Base-by-base conservation (phyloP, 352 stramenopile species). In the Globisporangium cylindrosporum region DNA sequence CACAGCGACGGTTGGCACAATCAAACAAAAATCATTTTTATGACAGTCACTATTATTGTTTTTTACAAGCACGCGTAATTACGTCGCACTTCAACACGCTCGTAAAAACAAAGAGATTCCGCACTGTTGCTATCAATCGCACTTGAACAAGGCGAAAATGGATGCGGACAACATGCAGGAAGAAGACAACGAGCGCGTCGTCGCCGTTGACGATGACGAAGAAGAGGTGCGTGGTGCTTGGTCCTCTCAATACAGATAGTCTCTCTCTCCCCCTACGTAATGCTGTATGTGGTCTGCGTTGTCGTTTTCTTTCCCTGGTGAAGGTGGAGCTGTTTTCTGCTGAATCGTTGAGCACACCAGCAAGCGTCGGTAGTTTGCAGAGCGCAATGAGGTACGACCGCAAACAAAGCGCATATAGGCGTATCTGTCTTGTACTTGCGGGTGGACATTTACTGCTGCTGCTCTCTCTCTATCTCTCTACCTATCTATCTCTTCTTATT, bases 291-390 rank as follows among this genome's bases (percentile, higher is more conserved):
- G 25, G 14, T 64, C 22, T 18, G 25, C 24, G 32, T 12, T 36
- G 4, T 51, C 25, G 14, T 20, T 46, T 38, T 27, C 6, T 65
- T 36, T 56, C 14, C 0, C 7, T 41, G 9, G 29, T 18, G 7
- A 62, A 78, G 72, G 72, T 78, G 27, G 72, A 78, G 70, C 57
- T 78, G 15, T 78, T 76, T 58, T 78, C 72, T 3, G 43, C 58
- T 10, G 59, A 65, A 27, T 53, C 65, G 9, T 24, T 70, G 46
- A 14, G 38, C 43, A 22, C 61, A 20, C 41, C 48, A 4, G 43
- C 38, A 18, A 65, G 46, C n/a, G 51, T 25, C 24, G 66, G 38
- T 56, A 61, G 12, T 24, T 9, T 72, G 43, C 58, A 59, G 22
- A 53, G 20, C 22, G 25, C 27, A 14, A 41, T 62, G 7, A 72